Evolutionary conservation across 805 yeast species (phyloP), one percentile per base, ranked within the genome.

Genomic region (Candida cerambycidarum): DNA sequence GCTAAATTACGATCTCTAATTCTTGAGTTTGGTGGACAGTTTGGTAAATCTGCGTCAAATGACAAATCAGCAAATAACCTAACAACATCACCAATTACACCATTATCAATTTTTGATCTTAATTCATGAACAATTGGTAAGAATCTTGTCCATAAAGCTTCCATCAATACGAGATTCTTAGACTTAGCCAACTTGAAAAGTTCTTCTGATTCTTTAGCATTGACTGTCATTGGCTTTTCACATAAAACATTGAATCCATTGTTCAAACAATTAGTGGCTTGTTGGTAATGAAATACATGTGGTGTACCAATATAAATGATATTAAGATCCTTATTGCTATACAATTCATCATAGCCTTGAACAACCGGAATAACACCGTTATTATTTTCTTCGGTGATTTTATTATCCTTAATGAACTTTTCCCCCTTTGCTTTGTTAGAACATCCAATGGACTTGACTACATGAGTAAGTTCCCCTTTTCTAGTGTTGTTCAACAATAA

Each of bases 71-170:
- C 63, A 44, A 52, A 50, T 24, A 78, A 55, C 34, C 80, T 61
- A 50, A 61, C 58, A 13, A 77, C 58, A 15, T 70, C 72, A 6
- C 85, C 85, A 32, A 79, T 48, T 11, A 63, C 56, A 43, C 66
- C 63, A 17, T 74, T 68, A 14, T 66, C 62, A 15, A 78, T 46
- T 43, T 62, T 57, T 23, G 62, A 44, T 41, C 67, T 54, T 36
- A 74, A 56, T 14, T 53, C 48, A 1, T 44, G 23, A 15, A 71
- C 54, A 3, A 75, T 45, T 2, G 84, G 84, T 62, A 76, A 73
- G 48, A 72, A 76, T 38, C 79, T 63, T 4, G 81, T 71, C 83
- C 83, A 78, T 40, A 76, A 71, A 4, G 77, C 85, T 56, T 80
- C 85, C 82, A 80, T 74, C 28, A 80, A 59, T 46, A 73, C 77